Percentiles rank a stretch among this genome's conserved stretches.
These are phyloP conservation scores for Penicillium steckii DNA, from an alignment of 495 filamentous ascomycete genomes.

Conservation along the genomic window DNA sequence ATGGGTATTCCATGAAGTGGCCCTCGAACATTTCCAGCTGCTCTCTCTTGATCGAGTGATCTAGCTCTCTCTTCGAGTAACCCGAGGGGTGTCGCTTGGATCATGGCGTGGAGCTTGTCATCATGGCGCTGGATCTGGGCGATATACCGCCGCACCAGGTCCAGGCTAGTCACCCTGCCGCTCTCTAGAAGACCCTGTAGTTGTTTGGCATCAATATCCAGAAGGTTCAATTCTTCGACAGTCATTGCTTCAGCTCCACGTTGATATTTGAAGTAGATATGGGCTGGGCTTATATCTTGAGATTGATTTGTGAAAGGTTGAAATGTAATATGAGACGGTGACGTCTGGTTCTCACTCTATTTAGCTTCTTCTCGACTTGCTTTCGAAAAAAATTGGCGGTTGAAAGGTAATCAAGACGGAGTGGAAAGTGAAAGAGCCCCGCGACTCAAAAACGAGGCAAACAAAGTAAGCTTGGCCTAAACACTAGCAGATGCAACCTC, in stretches of 20 bases:
- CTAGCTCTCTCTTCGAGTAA: constrained; percentile 28
- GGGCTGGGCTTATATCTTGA: not conserved
- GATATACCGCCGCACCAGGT: constrained; percentile 50
- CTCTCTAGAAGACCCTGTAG: constrained; percentile 38
- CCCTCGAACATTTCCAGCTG: constrained; percentile 15
- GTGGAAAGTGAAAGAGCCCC: not conserved
- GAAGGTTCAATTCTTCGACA: constrained; percentile 15
- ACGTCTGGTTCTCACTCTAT: too few species aligned
- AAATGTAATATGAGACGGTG: too few species aligned
- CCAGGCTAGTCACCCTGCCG: constrained; percentile 39
- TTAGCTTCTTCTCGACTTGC: too few species aligned
- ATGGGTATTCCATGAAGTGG: constrained; percentile 30
- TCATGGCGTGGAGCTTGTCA: constrained; percentile 36
- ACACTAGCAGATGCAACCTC: not conserved
- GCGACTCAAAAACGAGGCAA: not conserved
- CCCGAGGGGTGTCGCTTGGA: constrained; percentile 30
- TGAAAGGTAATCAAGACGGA: not conserved
- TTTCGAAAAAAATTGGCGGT: not conserved
- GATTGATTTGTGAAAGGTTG: too few species aligned
- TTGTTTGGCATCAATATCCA: constrained; percentile 42
- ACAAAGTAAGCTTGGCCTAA: not conserved
- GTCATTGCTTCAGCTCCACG: not conserved
- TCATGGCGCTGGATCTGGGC: constrained; percentile 47
- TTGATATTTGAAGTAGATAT: not conserved
- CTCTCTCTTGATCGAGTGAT: constrained; percentile 23